Conservation (phyloP, 2,329 filamentous ascomycete species). For the Cadophora sp. region DNA sequence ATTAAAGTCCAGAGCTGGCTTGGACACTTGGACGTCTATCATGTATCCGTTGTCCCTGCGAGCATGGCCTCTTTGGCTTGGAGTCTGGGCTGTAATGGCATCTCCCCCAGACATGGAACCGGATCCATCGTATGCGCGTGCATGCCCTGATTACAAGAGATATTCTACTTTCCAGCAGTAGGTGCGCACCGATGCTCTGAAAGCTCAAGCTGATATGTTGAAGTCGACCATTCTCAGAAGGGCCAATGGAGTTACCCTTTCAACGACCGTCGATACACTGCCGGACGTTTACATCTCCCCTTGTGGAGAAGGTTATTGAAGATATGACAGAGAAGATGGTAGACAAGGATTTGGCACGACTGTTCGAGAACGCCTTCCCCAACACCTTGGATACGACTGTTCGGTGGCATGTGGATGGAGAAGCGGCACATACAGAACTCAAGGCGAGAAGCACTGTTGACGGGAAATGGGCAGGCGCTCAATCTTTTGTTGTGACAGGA, state of each 20-base stretch:
- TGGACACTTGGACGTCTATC: slow-evolving; percentile 7
- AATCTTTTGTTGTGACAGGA: slow-evolving; percentile 92
- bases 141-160: slow-evolving; percentile 46
- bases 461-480: slow-evolving; percentile 79
- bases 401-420: slow-evolving; percentile 69
- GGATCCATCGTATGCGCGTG: slow-evolving; percentile 31
- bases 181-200: slow-evolving; percentile 7
- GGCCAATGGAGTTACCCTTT: slow-evolving; percentile 80
- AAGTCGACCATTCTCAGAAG: slow-evolving; percentile 80
- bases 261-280: slow-evolving; percentile 83
- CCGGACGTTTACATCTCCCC: slow-evolving; percentile 85
- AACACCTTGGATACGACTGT: slow-evolving; percentile 78
- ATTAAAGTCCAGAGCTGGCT: neutral
- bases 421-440: slow-evolving; percentile 48
- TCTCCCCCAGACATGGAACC: slow-evolving; percentile 15
- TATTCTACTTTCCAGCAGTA: slow-evolving; percentile 43
- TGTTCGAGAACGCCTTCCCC: slow-evolving; percentile 96
- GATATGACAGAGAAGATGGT: slow-evolving; percentile 81
- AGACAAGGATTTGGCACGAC: slow-evolving; percentile 84
- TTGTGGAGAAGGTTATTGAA: slow-evolving; percentile 86
- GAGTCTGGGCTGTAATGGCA: slow-evolving; percentile 13
- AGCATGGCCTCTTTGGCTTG: slow-evolving; percentile 31
- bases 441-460: slow-evolving; percentile 50
- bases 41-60: slow-evolving; percentile 24
- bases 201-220: slow-evolving; percentile 27